Base-by-base conservation (phyloP, 768 basidiomycete genomes). In the Neoboletus magnificus region DNA sequence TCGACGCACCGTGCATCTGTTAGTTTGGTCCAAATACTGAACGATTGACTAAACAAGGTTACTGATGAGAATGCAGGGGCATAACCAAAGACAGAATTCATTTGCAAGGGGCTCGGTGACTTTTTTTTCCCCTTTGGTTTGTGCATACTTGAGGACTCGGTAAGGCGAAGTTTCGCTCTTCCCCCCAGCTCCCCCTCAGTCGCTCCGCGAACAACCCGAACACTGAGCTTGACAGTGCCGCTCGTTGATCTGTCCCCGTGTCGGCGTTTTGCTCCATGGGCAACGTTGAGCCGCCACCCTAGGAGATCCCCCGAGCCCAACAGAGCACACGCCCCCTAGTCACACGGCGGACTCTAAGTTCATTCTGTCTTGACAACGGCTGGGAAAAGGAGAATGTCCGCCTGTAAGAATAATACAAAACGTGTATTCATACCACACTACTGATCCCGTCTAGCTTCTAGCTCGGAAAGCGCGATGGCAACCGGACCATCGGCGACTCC, bases 11-110 rank as follows among this genome's bases (percentile, higher is more conserved):
- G 11, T 35, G 40, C 18, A 1, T 55, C 27, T 12, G 54, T 56
- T 18, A 29, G 27, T 54, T 30, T 15, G 36, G 32, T 29, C 25
- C 6, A 33, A 33, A 5, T 33, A 3, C 30, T 18, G 25, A 47
- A 22, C 8, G 15, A 50, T 44, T 29, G 40, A 37, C 16, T 29
- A 23, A 49, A 48, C n/a, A 45, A 41, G 40, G 39, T 45, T 29
- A 5, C 42, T 39, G 52, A 48, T 42, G 49, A 59, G 47, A 51
- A 63, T 35, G 37, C 25, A 52, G 41, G 29, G 23, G 50, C 36
- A 40, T 36, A n/a, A 40, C 8, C 20, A 2, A 43, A 22, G 47
- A 25, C 18, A 42, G 22, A n/a, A 32, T 41, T 43, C 23, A 42
- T 39, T 51, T 39, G 36, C 22, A 25, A 22, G 10, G 37, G 16